A percentile compares a stretch with the other conserved stretches of the same genome.
phyloP scores from a whole-genome alignment of 495 filamentous ascomycete species.

The Daldinia vernicosa region DNA sequence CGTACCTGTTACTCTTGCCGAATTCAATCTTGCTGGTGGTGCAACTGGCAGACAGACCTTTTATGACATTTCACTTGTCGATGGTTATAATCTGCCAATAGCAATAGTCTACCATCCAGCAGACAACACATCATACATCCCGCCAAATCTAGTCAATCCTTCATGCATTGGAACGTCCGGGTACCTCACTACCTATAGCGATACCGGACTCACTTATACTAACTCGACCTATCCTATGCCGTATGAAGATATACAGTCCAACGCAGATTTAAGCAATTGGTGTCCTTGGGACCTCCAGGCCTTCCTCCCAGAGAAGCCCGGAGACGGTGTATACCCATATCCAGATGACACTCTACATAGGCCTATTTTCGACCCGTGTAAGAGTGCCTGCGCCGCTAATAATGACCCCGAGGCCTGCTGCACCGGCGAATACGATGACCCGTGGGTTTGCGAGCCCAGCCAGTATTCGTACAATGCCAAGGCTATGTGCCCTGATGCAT shows the following conservation, averaged over 20 bases:
- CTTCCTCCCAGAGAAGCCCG: constrained; percentile 67
- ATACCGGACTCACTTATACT: constrained; percentile 53
- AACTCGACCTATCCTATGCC: constrained; percentile 70
- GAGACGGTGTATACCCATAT: constrained; percentile 76
- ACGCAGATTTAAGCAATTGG: constrained; percentile 65
- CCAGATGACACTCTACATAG: constrained; percentile 73
- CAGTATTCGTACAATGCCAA: constrained; percentile 72
- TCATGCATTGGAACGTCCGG: constrained; percentile 74
- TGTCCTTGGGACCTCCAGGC: constrained; percentile 80
- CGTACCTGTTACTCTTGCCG: constrained; percentile 74
- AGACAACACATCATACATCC: constrained; percentile 65
- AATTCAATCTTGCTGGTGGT: constrained; percentile 74
- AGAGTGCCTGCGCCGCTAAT: constrained; percentile 71
- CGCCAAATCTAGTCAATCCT: constrained; percentile 76
- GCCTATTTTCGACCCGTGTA: constrained; percentile 76
- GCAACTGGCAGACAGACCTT: constrained; percentile 69
- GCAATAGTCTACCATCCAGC: constrained; percentile 69
- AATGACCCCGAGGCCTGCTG: constrained; percentile 71
- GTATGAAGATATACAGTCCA: constrained; percentile 63
- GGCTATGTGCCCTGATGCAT: constrained; percentile 80
- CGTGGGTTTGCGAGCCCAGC: constrained; percentile 66
- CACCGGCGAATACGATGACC: constrained; percentile 66
- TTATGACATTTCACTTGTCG: constrained; percentile 85
- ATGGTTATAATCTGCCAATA: constrained; percentile 83
- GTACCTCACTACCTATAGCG: constrained; percentile 57